These are phyloP conservation scores for Dactylellina haptotyla DNA, from an alignment of 2,329 filamentous ascomycete genomes.

Conservation along the genomic window DNA sequence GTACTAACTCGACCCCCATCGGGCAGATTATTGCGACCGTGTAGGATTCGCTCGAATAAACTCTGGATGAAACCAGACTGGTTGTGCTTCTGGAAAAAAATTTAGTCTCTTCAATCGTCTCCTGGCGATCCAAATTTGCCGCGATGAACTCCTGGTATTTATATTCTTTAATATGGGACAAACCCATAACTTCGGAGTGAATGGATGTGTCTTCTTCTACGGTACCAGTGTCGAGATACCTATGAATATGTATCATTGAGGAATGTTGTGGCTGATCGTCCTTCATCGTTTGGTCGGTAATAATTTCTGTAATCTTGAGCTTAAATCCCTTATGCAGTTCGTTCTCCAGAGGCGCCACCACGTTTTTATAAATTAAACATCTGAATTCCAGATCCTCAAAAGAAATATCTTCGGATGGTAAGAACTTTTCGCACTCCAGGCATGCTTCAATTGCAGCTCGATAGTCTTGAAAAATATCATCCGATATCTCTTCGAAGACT, in stretches of 20 bases:
- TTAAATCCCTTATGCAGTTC: constrained; percentile 21
- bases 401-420: background rate
- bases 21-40: constrained; percentile 24
- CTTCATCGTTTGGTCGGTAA: too few species aligned
- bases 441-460: constrained; percentile 28
- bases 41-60: constrained; percentile 4
- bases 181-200: too few species aligned
- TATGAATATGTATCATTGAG: too few species aligned
- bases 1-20: constrained; percentile 23
- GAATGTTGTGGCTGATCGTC: too few species aligned
- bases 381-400: constrained; percentile 9
- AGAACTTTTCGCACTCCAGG: constrained; percentile 14
- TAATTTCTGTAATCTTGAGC: background rate
- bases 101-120: background rate
- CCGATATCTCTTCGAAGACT: constrained; percentile 15
- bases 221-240: too few species aligned
- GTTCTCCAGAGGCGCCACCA: constrained; percentile 16
- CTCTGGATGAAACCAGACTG: background rate
- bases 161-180: too few species aligned
- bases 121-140: too few species aligned
- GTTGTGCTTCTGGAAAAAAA: background rate
- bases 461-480: constrained; percentile 27
- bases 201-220: too few species aligned
- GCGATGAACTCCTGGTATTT: too few species aligned
- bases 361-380: constrained; percentile 9